phyloP scores from a whole-genome alignment of 345 rosid species.

The Pelargonium nanum region DNA sequence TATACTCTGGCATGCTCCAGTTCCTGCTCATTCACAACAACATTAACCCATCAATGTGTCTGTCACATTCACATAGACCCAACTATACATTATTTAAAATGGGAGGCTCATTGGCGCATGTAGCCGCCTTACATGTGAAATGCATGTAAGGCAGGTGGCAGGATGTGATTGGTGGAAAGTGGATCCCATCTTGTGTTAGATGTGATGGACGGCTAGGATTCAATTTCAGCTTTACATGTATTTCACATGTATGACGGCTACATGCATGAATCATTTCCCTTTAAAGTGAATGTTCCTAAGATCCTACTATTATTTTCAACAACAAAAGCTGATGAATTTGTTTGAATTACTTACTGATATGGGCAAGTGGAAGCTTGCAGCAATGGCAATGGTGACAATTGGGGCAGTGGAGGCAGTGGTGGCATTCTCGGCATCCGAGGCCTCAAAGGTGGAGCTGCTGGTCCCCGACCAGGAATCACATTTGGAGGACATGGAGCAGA shows the following conservation, averaged over 20 bases:
- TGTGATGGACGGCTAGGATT: too few species aligned
- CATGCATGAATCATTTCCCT: too few species aligned
- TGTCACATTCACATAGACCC: not conserved
- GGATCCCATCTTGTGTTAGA: too few species aligned
- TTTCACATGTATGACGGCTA: not conserved
- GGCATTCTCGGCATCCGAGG: slow-evolving; percentile 43
- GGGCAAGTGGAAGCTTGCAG: slow-evolving; percentile 58
- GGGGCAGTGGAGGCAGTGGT: slow-evolving; percentile 11
- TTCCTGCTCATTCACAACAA: slow-evolving; percentile 21
- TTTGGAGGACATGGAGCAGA: not conserved
- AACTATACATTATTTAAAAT: too few species aligned
- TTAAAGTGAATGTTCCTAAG: too few species aligned
- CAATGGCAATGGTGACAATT: slow-evolving; percentile 22
- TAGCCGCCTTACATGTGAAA: too few species aligned
- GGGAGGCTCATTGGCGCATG: not conserved
- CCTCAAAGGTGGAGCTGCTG: slow-evolving; percentile 34
- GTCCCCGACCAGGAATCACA: not conserved
- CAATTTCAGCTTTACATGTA: not conserved
- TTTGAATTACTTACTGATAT: slow-evolving; percentile 44
- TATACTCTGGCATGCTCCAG: slow-evolving; percentile 56
- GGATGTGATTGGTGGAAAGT: too few species aligned
- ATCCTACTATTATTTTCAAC: too few species aligned
- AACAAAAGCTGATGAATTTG: not conserved
- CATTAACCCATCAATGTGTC: not conserved
- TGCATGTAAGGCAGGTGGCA: too few species aligned